Evolutionary conservation across 179 eudicot genomes (phyloP).

Genomic region (Sideroxylon spinosum): DNA sequence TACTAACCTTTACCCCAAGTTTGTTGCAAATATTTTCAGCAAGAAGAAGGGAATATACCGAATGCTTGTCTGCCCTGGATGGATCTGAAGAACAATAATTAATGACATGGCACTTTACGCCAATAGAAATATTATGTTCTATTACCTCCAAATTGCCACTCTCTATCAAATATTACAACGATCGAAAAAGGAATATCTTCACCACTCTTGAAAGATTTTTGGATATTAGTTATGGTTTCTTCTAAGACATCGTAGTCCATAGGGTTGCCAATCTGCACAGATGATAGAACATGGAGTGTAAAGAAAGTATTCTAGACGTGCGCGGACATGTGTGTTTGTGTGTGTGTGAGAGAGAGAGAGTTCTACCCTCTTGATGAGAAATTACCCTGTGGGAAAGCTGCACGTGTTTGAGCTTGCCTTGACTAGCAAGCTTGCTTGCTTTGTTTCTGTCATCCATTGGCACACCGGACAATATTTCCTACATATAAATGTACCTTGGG

Average conservation of each 20-base stretch:
- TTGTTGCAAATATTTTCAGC: conserved; percentile 78
- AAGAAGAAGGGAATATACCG: conserved; percentile 84
- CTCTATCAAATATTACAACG: conserved; percentile 74
- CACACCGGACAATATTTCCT: conserved; percentile 87
- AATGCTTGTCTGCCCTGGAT: conserved; percentile 87
- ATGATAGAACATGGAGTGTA: conserved; percentile 4
- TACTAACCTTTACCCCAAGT: conserved; percentile 73
- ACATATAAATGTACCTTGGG: conserved; percentile 16
- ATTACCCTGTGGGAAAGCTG: conserved; percentile 72
- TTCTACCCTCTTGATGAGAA: conserved; percentile 16
- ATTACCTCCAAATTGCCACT: conserved; percentile 71
- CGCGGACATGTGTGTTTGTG: too few relatives aligned
- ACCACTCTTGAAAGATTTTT: conserved; percentile 40
- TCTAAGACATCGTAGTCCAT: conserved; percentile 71
- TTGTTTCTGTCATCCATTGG: conserved; percentile 63
- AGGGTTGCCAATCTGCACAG: conserved; percentile 68
- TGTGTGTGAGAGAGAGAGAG: neutral
- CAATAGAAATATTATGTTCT: conserved; percentile 10
- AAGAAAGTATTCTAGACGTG: neutral
- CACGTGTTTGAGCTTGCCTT: conserved; percentile 58
- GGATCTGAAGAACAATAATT: conserved; percentile 54
- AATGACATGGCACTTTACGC: conserved; percentile 15
- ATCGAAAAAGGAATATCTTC: conserved; percentile 70
- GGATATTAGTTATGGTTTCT: conserved; percentile 62
- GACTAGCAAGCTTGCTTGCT: conserved; percentile 41